Evolutionary conservation across 2,329 filamentous ascomycete genomes (phyloP).

Genomic region (Fusarium falciforme): DNA sequence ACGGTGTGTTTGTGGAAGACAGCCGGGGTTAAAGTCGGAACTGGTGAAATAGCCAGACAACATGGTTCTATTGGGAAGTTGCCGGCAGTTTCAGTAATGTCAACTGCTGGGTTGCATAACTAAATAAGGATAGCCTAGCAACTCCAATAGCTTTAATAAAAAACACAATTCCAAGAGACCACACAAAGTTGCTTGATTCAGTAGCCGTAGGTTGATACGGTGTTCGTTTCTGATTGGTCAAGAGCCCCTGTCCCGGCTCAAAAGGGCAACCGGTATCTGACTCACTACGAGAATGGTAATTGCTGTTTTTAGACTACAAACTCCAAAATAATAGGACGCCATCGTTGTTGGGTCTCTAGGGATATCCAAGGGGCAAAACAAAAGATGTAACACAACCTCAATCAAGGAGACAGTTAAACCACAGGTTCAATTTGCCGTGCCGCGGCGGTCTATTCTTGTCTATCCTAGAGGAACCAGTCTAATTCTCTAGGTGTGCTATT

Average conservation of each 20-base stretch:
- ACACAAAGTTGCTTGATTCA: neutral
- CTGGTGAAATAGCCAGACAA: neutral
- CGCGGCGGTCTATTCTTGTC: conserved; percentile 16
- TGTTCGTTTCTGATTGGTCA: conserved; percentile 23
- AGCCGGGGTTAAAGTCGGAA: neutral
- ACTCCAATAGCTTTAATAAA: neutral
- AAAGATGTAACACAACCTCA: neutral
- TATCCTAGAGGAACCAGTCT: conserved; percentile 6
- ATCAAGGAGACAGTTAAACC: neutral
- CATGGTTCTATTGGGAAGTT: neutral
- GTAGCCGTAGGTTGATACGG: neutral
- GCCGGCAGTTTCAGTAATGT: neutral
- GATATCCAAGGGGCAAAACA: neutral
- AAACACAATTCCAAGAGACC: neutral
- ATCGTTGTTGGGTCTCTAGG: neutral
- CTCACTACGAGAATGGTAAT: neutral
- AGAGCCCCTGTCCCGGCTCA: conserved; percentile 7
- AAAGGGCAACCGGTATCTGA: conserved; percentile 21
- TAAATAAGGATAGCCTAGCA: neutral
- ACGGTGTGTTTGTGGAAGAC: neutral
- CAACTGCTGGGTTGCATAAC: neutral
- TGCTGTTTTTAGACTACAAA: neutral
- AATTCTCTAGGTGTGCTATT: neutral
- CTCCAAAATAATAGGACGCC: neutral
- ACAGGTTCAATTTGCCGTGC: conserved; percentile 1